Evolutionary conservation across 2,329 filamentous ascomycete genomes (phyloP).

Genomic region (Parafenestella ontariensis): DNA sequence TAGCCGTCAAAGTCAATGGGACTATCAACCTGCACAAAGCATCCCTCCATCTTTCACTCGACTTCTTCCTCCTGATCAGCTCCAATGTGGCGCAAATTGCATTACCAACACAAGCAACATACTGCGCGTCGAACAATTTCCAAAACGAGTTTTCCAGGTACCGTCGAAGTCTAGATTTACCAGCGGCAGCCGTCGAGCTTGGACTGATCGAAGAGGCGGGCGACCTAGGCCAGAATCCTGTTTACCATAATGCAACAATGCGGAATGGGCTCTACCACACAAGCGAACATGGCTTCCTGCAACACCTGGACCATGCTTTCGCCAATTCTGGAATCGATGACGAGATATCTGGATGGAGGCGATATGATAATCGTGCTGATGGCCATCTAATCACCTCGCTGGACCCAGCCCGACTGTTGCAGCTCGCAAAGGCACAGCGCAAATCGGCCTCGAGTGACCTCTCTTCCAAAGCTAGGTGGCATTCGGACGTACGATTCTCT

Average conservation of each 20-base stretch:
- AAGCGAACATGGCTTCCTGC: slow-evolving; percentile 3
- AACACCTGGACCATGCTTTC: neutral
- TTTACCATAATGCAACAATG: slow-evolving; percentile 2
- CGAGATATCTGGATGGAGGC: neutral
- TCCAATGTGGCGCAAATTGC: slow-evolving; percentile 23
- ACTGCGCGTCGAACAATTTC: slow-evolving; percentile 31
- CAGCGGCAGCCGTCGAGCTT: slow-evolving; percentile 27
- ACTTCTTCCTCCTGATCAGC: slow-evolving; percentile 37
- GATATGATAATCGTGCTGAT: neutral
- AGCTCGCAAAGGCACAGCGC: neutral
- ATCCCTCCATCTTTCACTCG: slow-evolving; percentile 12
- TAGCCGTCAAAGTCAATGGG: slow-evolving; percentile 34
- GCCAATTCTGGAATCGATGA: neutral
- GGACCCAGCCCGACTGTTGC: neutral
- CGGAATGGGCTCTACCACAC: slow-evolving; percentile 13
- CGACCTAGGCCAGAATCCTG: slow-evolving; percentile 2
- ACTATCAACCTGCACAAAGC: slow-evolving; percentile 35
- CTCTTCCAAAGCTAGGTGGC: neutral
- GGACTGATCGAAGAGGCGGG: slow-evolving; percentile 36
- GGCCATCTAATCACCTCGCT: neutral
- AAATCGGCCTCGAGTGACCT: neutral
- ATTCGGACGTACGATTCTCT: neutral
- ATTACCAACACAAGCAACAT: slow-evolving; percentile 22
- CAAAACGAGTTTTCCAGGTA: slow-evolving; percentile 29
- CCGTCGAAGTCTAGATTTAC: slow-evolving; percentile 17